These are phyloP conservation scores for Coemansia sp. DNA, from an alignment of 192 early-diverging fungal genomes.

Conservation along the genomic window DNA sequence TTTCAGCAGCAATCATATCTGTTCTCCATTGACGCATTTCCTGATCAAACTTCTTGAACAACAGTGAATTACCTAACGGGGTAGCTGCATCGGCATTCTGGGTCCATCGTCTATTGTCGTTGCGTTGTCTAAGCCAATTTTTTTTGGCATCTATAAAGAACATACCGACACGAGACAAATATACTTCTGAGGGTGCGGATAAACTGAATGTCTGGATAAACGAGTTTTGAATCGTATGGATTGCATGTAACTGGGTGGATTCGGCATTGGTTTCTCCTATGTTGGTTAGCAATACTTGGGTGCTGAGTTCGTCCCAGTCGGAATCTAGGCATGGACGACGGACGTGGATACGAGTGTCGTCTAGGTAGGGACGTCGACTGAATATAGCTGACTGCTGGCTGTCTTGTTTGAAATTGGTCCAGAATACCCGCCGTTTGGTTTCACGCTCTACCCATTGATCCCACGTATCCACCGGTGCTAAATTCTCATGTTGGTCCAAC, in stretches of 20 bases:
- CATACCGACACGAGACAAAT: slow-evolving; percentile 18
- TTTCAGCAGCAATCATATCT: background rate
- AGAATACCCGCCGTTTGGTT: slow-evolving; percentile 42
- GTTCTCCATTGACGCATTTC: slow-evolving; percentile 15
- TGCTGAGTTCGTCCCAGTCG: slow-evolving; percentile 40
- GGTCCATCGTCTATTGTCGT: background rate
- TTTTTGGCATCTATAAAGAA: slow-evolving; percentile 25
- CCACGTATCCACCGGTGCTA: slow-evolving; percentile 16
- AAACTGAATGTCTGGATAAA: slow-evolving; percentile 15
- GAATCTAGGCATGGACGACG: slow-evolving; percentile 24
- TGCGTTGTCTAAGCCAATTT: slow-evolving; percentile 13
- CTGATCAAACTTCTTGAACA: slow-evolving; percentile 17
- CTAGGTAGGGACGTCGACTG: slow-evolving; percentile 16
- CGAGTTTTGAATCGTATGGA: slow-evolving; percentile 9
- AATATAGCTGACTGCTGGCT: slow-evolving; percentile 22
- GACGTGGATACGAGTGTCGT: slow-evolving; percentile 12
- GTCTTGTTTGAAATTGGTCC: slow-evolving; percentile 30
- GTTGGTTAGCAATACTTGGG: slow-evolving; percentile 9
- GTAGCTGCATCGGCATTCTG: background rate
- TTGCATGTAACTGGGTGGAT: background rate
- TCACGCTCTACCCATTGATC: slow-evolving; percentile 37
- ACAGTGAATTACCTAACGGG: slow-evolving; percentile 17
- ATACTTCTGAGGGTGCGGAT: slow-evolving; percentile 12
- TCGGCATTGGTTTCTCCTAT: slow-evolving; percentile 1
- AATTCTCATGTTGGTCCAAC: slow-evolving; percentile 20